Evolutionary conservation across 202 grass and related monocot genomes (phyloP), one percentile per base, ranked within the genome.

Genomic region (Saccharum hybrid): DNA sequence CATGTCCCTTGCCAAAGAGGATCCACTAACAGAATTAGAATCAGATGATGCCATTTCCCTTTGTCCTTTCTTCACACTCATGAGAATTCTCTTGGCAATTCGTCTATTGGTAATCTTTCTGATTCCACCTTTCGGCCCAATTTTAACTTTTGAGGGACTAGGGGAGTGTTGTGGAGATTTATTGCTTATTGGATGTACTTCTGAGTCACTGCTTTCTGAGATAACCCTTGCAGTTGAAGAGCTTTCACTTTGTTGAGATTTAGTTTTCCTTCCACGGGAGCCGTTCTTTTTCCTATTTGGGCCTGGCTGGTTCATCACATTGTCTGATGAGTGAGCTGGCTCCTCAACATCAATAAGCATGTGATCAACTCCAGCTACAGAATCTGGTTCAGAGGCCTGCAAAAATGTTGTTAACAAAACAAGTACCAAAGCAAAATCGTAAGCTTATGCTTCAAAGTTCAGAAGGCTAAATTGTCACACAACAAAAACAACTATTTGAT

Each of bases 191-290:
- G 76, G 76, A 72, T 68, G 86, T 74, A 88, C 72, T 87, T 97
- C 92, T 79, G 94, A 97, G 21, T 92, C 90, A 5, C 90, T 98
- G 72, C 93, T 98, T 81, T 98, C 93, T 68, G 96, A 94, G 81
- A 86, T 84, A 90, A 83, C 63, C 76, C 75, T 92, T 85, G 88
- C 91, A 73, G 75, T 94, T 87, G 96, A 94, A 86, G 93, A 94
- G 63, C 78, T 90, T 75, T 90, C 91, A 73, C 89, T 92, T 81
- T 90, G 96, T 79, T 88, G 87, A 85, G 89, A 86, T 88, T 95
- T 95, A 34, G 85, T 76, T 85, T 90, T 93, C 87, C 82, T 90
- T 90, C 88, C 90, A 81, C 81, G 52, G 66, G 90, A 92, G 69
- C 88, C 51, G 49, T 91, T 85, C 31, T 68, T 87, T 92, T 96